A percentile compares a stretch with the other conserved stretches of the same genome.
These are phyloP conservation scores for Comarum palustre DNA, from an alignment of 306 rosid genomes.

Conservation along the genomic window DNA sequence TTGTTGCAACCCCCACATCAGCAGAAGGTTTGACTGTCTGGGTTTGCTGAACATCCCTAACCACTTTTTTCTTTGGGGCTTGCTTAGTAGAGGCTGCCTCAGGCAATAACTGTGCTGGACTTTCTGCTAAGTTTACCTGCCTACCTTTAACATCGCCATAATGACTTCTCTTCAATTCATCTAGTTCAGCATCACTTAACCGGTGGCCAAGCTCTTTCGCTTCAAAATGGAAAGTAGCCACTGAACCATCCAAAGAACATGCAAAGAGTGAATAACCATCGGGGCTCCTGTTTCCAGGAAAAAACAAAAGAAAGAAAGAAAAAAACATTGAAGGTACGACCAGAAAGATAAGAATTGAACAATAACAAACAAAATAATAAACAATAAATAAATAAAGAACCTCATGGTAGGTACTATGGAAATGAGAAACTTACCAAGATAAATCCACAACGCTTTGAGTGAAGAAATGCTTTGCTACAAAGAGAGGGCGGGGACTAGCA, in stretches of 20 bases:
- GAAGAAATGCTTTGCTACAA: slow-evolving; percentile 97
- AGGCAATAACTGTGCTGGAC: slow-evolving; percentile 88
- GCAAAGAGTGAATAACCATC: slow-evolving; percentile 96
- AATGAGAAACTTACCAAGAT: slow-evolving; percentile 65
- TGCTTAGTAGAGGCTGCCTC: slow-evolving; percentile 87
- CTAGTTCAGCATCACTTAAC: slow-evolving; percentile 72
- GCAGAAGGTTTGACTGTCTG: slow-evolving; percentile 49
- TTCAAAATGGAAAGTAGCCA: slow-evolving; percentile 85
- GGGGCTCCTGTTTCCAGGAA: slow-evolving; percentile 75
- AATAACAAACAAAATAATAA: not conserved
- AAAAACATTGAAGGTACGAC: slow-evolving; percentile 6
- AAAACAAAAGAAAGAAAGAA: too few species aligned
- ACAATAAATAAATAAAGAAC: not conserved
- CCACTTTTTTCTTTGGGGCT: slow-evolving; percentile 57
- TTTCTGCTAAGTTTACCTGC: slow-evolving; percentile 83
- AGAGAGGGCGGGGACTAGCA: slow-evolving; percentile 96
- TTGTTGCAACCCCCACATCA: slow-evolving; percentile 39
- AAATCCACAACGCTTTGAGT: slow-evolving; percentile 95
- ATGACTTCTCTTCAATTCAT: slow-evolving; percentile 81
- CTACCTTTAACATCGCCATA: slow-evolving; percentile 90
- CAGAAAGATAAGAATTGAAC: slow-evolving; percentile 11
- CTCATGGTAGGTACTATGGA: not conserved
- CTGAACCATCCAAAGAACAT: slow-evolving; percentile 95
- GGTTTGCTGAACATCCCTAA: slow-evolving; percentile 55
- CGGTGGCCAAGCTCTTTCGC: slow-evolving; percentile 86